Conservation (phyloP, 805 yeast genomes). For the Yarrowia hollandica region DNA sequence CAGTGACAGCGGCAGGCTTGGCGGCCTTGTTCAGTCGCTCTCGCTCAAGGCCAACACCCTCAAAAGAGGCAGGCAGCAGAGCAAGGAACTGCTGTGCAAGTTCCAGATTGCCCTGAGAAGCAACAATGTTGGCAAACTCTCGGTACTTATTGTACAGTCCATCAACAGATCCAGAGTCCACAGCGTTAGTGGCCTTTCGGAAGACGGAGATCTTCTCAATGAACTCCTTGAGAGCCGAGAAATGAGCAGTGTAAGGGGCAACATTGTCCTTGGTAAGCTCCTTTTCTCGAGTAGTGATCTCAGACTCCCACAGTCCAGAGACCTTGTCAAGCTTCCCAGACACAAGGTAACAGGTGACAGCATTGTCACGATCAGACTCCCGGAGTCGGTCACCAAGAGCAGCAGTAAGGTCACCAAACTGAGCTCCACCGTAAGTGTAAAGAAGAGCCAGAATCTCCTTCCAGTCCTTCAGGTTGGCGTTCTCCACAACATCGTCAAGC, state of each 20-base stretch:
- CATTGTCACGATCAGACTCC: constrained; percentile 61
- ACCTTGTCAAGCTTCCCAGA: constrained; percentile 81
- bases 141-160: constrained; percentile 59
- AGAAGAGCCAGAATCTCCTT: constrained; percentile 73
- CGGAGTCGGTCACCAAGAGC: constrained; percentile 78
- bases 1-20: constrained; percentile 39
- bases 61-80: constrained; percentile 70
- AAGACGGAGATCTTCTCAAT: constrained; percentile 82
- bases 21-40: constrained; percentile 76
- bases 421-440: constrained; percentile 50
- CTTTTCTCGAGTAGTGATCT: constrained; percentile 54
- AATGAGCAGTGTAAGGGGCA: constrained; percentile 80
- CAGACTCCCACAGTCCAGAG: constrained; percentile 80
- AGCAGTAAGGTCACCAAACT: constrained; percentile 55
- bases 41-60: constrained; percentile 75
- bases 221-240: constrained; percentile 74
- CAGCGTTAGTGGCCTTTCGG: constrained; percentile 48
- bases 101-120: constrained; percentile 80
- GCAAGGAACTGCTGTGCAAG: constrained; percentile 70
- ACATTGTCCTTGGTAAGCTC: constrained; percentile 40
- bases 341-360: constrained; percentile 73
- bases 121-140: constrained; percentile 78
- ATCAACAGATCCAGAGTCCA: constrained; percentile 32
- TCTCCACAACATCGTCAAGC: constrained; percentile 68
- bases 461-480: constrained; percentile 82